These are phyloP conservation scores for Plasmodium sp. DNA, from an alignment of 169 alveolate genomes.

Conservation along the genomic window DNA sequence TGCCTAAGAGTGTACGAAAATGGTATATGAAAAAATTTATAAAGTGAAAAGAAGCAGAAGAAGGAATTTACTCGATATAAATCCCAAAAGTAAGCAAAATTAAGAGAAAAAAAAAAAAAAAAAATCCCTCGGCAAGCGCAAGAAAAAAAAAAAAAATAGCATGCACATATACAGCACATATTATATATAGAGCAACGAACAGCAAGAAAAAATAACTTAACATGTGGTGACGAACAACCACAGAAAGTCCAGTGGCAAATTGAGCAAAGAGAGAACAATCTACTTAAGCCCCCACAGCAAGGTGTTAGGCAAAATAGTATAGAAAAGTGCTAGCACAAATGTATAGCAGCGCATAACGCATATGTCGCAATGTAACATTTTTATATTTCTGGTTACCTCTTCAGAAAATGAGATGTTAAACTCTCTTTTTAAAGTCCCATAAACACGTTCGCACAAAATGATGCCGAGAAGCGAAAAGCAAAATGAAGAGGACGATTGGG, in stretches of 20 bases:
- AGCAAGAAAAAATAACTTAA: background rate
- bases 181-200: background rate
- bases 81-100: background rate
- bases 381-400: background rate
- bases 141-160: no score
- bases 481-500: constrained; percentile 65
- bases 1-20: background rate
- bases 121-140: background rate
- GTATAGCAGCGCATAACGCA: background rate
- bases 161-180: background rate
- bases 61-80: background rate
- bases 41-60: background rate
- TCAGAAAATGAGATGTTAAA: background rate
- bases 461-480: background rate
- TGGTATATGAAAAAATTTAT: background rate
- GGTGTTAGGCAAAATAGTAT: background rate
- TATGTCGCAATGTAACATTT: background rate
- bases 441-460: constrained; percentile 2
- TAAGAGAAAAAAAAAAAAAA: constrained; percentile 7
- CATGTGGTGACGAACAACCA: background rate
- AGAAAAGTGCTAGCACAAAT: background rate
- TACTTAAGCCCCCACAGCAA: background rate
- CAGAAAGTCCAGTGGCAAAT: background rate
- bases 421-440: background rate
- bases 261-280: background rate